Evolutionary conservation across 192 early-diverging fungal genomes (phyloP), one percentile per base, ranked within the genome.

Genomic region (Tieghemiomyces parasiticus): DNA sequence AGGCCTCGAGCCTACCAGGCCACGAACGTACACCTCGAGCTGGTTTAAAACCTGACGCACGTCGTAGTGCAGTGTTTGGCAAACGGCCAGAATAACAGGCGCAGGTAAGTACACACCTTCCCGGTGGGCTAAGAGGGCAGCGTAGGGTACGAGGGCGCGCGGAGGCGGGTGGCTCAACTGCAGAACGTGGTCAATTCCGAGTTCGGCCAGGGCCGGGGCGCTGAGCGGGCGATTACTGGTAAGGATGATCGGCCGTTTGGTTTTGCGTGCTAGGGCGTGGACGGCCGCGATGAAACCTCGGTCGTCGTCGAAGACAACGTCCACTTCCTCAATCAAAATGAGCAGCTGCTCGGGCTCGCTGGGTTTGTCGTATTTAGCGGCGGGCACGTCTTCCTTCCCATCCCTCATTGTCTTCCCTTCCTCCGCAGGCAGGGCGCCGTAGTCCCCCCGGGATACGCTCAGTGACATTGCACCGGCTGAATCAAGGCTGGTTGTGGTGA

Each of bases 291-390:
- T 90, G 35, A 90, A 82, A 2, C 84, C 82, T 44, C 81, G 82
- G 62, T 93, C 90, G 26, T 85, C 78, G 34, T 90, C 85, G 75
- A 81, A 89, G 6, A 90, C 61, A 14, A 90, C 68, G 62, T 93
- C 90, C 1, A 83, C 82, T 33, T 93, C 84, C 62, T 93, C 90
- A 28, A 93, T 70, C n/a, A 93, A 66, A 25, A 93, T 78, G 34
- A 93, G 65, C 58, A 82, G 74, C 52, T 87, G 81, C 14, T 63
- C 68, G 38, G 76, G 49, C 49, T 8, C 22, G 25, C n/a, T 22
- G 0, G 6, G 38, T 16, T 10, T 16, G 38, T 6, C 38, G 6
- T 6, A 42, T 10, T 6, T 6, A 42, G 38, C 16, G 38, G 38
- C 6, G 38, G 8, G 8, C 6, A 10, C 38, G 8, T 6, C 6